A percentile compares a stretch with the other conserved stretches of the same genome.
These are phyloP conservation scores for Massarina eburnea DNA, from an alignment of 2,329 filamentous ascomycete genomes.

Conservation along the genomic window DNA sequence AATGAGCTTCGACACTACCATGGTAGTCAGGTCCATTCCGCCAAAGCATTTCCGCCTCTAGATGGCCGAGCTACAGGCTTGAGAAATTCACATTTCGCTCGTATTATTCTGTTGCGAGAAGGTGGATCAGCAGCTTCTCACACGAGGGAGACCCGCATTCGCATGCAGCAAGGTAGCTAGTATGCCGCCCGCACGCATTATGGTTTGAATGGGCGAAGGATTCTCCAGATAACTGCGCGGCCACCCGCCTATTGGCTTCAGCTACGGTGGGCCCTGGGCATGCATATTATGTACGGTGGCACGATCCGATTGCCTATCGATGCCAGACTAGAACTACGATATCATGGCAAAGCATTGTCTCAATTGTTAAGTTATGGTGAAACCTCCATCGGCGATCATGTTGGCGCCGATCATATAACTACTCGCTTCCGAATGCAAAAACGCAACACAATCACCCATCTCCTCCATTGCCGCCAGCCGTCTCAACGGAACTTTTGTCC, in stretches of 20 bases:
- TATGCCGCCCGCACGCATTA: too few relatives aligned
- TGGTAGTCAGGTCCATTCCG: slow-evolving; percentile 8
- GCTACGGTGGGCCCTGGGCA: too few relatives aligned
- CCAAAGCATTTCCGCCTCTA: slow-evolving; percentile 18
- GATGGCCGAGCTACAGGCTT: too few relatives aligned
- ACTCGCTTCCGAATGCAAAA: slow-evolving; percentile 70
- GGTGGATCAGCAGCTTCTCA: background rate
- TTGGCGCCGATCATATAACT: slow-evolving; percentile 73
- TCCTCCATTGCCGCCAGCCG: slow-evolving; percentile 61
- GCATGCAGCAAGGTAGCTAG: too few relatives aligned
- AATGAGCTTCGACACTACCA: slow-evolving; percentile 1
- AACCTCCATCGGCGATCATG: slow-evolving; percentile 62
- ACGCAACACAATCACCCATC: slow-evolving; percentile 70
- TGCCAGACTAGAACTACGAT: too few relatives aligned
- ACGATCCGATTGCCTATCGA: too few relatives aligned
- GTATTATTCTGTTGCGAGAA: background rate
- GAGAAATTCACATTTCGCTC: too few relatives aligned
- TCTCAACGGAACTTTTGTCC: slow-evolving; percentile 47
- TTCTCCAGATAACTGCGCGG: too few relatives aligned
- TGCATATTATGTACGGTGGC: too few relatives aligned
- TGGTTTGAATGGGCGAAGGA: too few relatives aligned
- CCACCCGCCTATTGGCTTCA: too few relatives aligned
- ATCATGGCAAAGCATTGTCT: background rate
- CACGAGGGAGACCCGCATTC: too few relatives aligned
- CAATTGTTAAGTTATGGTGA: slow-evolving; percentile 22